Evolutionary conservation across 805 yeast genomes (phyloP).

Genomic region (Sugiyamaella mastotermitis): DNA sequence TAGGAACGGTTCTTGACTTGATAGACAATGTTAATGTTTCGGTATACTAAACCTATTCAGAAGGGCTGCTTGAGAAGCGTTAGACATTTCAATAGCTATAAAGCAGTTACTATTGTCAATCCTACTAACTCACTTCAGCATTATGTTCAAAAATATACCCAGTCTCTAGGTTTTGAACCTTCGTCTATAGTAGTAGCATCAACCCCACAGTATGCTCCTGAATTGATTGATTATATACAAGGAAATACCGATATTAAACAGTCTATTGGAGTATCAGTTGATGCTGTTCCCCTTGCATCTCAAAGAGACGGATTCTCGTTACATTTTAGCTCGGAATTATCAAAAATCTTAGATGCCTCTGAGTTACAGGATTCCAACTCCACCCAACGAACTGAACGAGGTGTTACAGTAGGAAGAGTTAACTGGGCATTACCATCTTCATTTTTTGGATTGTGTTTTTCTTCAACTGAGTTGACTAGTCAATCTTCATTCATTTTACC

Average conservation of each 20-base stretch:
- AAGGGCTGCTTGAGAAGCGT: too few species aligned
- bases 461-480: constrained; percentile 2
- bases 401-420: constrained; percentile 12
- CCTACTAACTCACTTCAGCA: constrained; percentile 10
- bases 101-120: constrained; percentile 18
- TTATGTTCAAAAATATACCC: constrained; percentile 15
- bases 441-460: too few species aligned
- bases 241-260: constrained; percentile 20
- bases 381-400: constrained; percentile 8
- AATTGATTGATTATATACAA: constrained; percentile 17
- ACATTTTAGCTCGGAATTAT: constrained; percentile 15
- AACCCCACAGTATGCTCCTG: constrained; percentile 31
- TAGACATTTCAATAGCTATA: too few species aligned
- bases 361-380: constrained; percentile 7
- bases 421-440: constrained; percentile 15
- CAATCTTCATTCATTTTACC: constrained; percentile 15
- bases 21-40: too few species aligned
- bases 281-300: constrained; percentile 28
- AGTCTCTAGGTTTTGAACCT: constrained; percentile 4
- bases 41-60: too few species aligned
- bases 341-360: constrained; percentile 21
- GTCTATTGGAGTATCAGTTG: constrained; percentile 25
- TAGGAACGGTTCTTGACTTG: too few species aligned
- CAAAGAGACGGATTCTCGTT: constrained; percentile 29
- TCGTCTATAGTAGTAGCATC: constrained; percentile 26